Conservation (phyloP, 192 early-diverging fungal genomes). For the Powellomyces hirtus region DNA sequence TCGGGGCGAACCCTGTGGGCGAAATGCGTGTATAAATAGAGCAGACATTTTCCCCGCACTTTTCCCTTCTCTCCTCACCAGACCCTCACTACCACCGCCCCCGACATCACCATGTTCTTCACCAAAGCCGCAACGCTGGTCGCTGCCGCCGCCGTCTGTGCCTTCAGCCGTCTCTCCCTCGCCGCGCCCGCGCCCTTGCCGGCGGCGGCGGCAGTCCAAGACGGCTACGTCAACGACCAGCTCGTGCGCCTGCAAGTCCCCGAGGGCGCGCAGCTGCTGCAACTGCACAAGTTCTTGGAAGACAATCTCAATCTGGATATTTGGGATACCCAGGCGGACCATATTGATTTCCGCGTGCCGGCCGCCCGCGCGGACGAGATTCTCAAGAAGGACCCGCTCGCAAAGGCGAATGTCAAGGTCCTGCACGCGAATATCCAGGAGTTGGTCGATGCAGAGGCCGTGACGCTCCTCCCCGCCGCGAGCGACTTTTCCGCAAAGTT, state of each 20-base stretch:
- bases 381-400: not conserved
- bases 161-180: not conserved
- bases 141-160: not conserved
- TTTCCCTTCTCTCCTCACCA: no score
- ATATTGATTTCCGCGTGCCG: conserved; percentile 16
- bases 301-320: conserved; percentile 6
- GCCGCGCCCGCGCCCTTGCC: not conserved
- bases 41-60: no score
- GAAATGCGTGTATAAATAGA: no score
- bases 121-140: not conserved
- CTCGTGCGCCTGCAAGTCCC: conserved; percentile 13
- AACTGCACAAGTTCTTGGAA: not conserved
- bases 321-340: conserved; percentile 10
- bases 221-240: conserved; percentile 3
- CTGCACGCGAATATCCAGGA: conserved; percentile 11
- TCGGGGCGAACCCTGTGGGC: no score
- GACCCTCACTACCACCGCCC: no score
- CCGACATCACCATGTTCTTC: no score
- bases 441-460: conserved; percentile 8
- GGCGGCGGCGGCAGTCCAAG: not conserved
- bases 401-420: not conserved
- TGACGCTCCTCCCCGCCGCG: not conserved
- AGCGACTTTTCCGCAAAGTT: not conserved
- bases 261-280: not conserved
- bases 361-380: not conserved